phyloP scores from a whole-genome alignment of 306 rosid genomes.

The Castanospermum australe region DNA sequence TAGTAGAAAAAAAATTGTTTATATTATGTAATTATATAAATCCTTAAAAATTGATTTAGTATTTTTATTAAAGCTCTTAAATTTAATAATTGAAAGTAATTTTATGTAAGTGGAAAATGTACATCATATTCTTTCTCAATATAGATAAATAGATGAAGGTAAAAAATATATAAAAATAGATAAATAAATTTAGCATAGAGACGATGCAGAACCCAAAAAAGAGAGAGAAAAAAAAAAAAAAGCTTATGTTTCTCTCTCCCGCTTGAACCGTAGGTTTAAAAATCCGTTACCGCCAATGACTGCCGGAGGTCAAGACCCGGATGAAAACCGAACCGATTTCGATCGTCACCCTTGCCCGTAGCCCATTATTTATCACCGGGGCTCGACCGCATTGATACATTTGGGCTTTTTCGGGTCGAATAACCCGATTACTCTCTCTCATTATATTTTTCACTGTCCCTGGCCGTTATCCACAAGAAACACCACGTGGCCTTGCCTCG shows the following conservation, averaged over 20 bases:
- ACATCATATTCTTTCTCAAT: too few species aligned
- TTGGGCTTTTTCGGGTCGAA: constrained; percentile 11
- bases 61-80: too few species aligned
- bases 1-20: too few species aligned
- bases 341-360: background rate
- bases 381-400: background rate
- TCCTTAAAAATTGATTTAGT: too few species aligned
- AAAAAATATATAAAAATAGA: too few species aligned
- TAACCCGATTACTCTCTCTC: constrained; percentile 1
- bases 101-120: too few species aligned
- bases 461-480: constrained; percentile 60
- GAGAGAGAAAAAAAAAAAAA: background rate
- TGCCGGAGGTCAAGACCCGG: background rate
- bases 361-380: background rate
- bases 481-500: constrained; percentile 64
- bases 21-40: too few species aligned
- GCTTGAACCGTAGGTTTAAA: constrained; percentile 32
- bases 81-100: too few species aligned
- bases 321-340: background rate
- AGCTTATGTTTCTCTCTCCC: constrained; percentile 25
- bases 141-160: too few species aligned
- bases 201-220: too few species aligned
- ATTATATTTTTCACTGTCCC: background rate
- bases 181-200: too few species aligned
- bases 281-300: constrained; percentile 37